These are phyloP conservation scores for Nemania serpens DNA, from an alignment of 2,329 filamentous ascomycete genomes.

Conservation along the genomic window DNA sequence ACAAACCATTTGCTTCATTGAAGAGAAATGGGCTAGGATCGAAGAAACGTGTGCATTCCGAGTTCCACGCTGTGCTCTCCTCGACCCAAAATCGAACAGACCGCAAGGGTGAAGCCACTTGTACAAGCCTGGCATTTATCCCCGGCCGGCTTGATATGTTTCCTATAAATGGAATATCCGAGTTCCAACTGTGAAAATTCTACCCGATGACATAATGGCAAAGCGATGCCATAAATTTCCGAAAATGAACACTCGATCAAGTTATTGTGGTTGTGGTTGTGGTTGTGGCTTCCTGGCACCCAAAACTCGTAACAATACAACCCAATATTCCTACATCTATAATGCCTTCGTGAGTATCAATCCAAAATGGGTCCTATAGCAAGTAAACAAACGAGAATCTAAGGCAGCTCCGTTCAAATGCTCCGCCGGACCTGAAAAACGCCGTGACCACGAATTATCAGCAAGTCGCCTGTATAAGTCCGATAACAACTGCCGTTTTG, in stretches of 20 bases:
- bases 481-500: slow-evolving; percentile 22
- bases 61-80: neutral
- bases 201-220: neutral
- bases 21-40: neutral
- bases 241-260: neutral
- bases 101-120: neutral
- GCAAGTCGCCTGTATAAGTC: slow-evolving; percentile 20
- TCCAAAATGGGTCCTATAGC: slow-evolving; percentile 8
- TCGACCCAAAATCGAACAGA: neutral
- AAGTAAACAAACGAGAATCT: slow-evolving; percentile 20
- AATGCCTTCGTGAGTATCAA: slow-evolving; percentile 5
- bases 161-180: neutral
- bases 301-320: neutral
- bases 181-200: neutral
- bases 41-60: neutral
- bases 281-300: neutral
- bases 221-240: neutral
- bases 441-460: slow-evolving; percentile 18
- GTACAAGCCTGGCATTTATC: neutral
- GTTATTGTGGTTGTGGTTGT: neutral
- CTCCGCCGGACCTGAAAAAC: slow-evolving; percentile 22
- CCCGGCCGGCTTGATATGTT: no score
- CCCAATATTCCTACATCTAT: slow-evolving; percentile 23
- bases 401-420: slow-evolving; percentile 21
- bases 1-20: neutral